These are phyloP conservation scores for Diaporthe sp. DNA, from an alignment of 2,329 filamentous ascomycete species.

Conservation along the genomic window DNA sequence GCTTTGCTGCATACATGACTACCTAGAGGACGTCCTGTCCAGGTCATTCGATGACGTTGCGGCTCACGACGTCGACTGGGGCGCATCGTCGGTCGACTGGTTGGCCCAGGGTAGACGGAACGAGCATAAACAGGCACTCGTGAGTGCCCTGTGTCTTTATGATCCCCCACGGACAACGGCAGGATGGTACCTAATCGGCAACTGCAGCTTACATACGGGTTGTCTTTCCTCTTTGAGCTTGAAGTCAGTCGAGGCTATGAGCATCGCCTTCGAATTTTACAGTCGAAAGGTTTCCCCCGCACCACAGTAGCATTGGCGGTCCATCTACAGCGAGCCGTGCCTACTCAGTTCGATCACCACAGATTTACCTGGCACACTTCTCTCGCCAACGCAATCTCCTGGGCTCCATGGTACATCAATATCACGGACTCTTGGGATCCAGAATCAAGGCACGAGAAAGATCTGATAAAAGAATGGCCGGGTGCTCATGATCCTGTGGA, in stretches of 20 bases:
- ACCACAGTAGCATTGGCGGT: neutral
- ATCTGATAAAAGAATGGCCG: too few relatives aligned
- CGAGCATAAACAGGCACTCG: slow-evolving; percentile 7
- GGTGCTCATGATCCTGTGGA: neutral
- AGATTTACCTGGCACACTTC: too few relatives aligned
- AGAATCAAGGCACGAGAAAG: too few relatives aligned
- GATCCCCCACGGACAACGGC: neutral
- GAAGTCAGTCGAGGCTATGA: neutral
- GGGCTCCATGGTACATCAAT: too few relatives aligned
- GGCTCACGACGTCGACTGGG: neutral
- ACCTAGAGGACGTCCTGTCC: neutral
- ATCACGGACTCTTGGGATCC: too few relatives aligned
- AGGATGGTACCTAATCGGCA: neutral
- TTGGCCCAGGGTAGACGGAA: neutral
- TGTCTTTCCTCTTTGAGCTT: neutral
- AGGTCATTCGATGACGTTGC: slow-evolving; percentile 10
- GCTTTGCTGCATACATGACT: slow-evolving; percentile 18
- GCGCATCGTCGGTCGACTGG: slow-evolving; percentile 7
- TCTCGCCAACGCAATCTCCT: too few relatives aligned
- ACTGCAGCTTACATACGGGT: slow-evolving; percentile 1
- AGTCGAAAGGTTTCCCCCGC: neutral
- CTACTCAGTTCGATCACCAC: neutral
- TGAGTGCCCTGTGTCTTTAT: neutral
- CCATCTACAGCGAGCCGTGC: neutral
- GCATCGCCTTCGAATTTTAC: neutral